Conservation (phyloP, 257 asterid species). For the Phtheirospermum japonicum region DNA sequence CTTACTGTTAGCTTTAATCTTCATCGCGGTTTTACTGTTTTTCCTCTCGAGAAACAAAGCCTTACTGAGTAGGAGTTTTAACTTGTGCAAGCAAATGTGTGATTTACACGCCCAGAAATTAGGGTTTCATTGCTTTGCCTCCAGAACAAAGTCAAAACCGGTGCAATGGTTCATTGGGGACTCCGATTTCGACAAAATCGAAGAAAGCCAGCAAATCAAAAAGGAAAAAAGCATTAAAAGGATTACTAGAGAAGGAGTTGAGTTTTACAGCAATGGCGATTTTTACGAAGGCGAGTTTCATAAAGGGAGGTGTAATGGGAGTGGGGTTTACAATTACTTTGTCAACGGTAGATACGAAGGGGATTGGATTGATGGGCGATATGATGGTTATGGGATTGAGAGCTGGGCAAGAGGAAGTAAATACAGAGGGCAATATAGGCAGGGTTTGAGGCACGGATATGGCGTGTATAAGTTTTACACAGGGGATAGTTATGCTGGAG, state of each 20-base stretch:
- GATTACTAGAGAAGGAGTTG: conserved; percentile 66
- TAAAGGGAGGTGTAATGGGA: conserved; percentile 80
- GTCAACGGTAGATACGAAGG: conserved; percentile 88
- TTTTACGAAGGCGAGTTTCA: conserved; percentile 91
- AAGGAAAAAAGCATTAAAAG: conserved; percentile 26
- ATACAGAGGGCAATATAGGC: conserved; percentile 79
- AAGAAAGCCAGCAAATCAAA: background rate
- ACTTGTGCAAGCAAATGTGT: conserved; percentile 35
- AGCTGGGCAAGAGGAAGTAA: conserved; percentile 88
- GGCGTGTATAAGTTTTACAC: conserved; percentile 77
- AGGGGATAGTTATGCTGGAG: conserved; percentile 79
- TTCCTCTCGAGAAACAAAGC: conserved; percentile 47
- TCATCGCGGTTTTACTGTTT: conserved; percentile 58
- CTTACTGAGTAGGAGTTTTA: conserved; percentile 34
- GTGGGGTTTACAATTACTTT: conserved; percentile 78
- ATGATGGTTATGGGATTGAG: conserved; percentile 90
- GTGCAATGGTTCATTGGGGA: conserved; percentile 90
- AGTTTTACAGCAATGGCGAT: conserved; percentile 83
- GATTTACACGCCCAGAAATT: conserved; percentile 38
- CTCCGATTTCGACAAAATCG: conserved; percentile 25
- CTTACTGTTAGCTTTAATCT: conserved; percentile 52
- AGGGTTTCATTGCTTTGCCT: conserved; percentile 35
- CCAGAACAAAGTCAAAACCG: conserved; percentile 46
- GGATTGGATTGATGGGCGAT: conserved; percentile 85
- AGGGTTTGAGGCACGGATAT: conserved; percentile 76